Evolutionary conservation across 2,329 filamentous ascomycete genomes (phyloP).

Genomic region (Cladophialophora bantiana): DNA sequence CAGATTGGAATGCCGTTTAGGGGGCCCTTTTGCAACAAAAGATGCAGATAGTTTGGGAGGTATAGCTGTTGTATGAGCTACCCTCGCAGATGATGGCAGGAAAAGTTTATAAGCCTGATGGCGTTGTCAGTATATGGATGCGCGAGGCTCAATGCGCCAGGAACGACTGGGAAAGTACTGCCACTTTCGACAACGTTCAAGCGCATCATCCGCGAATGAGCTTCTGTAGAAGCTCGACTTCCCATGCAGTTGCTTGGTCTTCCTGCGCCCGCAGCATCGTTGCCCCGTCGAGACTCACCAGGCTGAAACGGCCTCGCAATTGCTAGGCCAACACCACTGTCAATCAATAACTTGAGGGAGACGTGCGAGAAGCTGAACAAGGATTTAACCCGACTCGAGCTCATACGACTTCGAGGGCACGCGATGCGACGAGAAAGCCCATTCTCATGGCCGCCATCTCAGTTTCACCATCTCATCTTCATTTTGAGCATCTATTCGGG

Average conservation of each 20-base stretch:
- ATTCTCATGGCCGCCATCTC: not conserved
- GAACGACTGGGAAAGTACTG: too few species aligned
- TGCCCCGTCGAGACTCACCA: too few species aligned
- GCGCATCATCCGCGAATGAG: not conserved
- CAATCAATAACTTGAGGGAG: too few species aligned
- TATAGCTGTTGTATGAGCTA: not conserved
- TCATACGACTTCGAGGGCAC: too few species aligned
- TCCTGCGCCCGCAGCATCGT: not conserved
- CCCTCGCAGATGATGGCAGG: not conserved
- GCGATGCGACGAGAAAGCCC: too few species aligned
- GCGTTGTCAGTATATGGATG: not conserved
- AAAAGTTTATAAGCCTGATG: not conserved
- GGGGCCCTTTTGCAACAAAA: not conserved
- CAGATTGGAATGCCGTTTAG: not conserved
- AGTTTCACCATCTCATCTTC: conserved; percentile 6
- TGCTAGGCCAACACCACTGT: not conserved
- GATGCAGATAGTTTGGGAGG: not conserved
- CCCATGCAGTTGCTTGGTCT: not conserved
- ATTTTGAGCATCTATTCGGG: conserved; percentile 22
- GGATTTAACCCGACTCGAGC: too few species aligned
- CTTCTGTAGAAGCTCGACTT: not conserved
- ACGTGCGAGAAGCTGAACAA: too few species aligned
- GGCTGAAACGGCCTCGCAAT: not conserved
- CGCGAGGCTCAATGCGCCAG: not conserved
- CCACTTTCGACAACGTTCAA: not conserved